A percentile compares a stretch with the other conserved stretches of the same genome.
phyloP scores from a whole-genome alignment of 2,329 filamentous ascomycete species.

The Diaporthe citri region DNA sequence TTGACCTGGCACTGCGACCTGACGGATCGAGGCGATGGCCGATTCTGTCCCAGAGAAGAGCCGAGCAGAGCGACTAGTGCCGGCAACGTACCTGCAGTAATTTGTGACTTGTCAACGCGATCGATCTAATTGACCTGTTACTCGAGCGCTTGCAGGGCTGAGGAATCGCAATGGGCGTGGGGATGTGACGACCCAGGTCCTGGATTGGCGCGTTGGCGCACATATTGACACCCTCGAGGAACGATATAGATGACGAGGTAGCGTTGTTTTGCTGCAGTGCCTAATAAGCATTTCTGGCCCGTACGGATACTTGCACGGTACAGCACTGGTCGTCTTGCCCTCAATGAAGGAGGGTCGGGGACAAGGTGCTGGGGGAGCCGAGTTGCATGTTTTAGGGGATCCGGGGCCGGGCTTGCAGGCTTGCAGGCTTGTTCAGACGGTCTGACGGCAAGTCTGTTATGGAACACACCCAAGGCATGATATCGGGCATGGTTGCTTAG shows the following conservation, averaged over 20 bases:
- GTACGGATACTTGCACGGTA: neutral
- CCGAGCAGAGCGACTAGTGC: slow-evolving; percentile 7
- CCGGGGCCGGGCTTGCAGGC: slow-evolving; percentile 15
- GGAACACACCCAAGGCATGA: slow-evolving; percentile 31
- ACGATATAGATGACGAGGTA: slow-evolving; percentile 6
- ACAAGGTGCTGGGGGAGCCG: neutral
- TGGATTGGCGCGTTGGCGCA: neutral
- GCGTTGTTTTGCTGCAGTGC: slow-evolving; percentile 9
- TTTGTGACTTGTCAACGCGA: slow-evolving; percentile 27
- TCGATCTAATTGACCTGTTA: slow-evolving; percentile 17
- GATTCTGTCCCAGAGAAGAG: neutral
- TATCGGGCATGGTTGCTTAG: slow-evolving; percentile 30
- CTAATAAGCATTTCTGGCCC: neutral
- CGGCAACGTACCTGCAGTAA: slow-evolving; percentile 28
- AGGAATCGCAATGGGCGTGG: neutral
- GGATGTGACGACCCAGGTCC: neutral
- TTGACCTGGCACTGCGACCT: neutral
- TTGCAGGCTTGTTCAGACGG: slow-evolving; percentile 24
- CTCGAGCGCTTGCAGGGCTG: slow-evolving; percentile 17
- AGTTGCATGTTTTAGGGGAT: slow-evolving; percentile 21
- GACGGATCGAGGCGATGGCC: neutral
- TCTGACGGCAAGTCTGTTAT: slow-evolving; percentile 29
- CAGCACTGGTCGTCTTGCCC: neutral
- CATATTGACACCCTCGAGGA: slow-evolving; percentile 16
- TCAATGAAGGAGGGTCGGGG: neutral